phyloP scores from a whole-genome alignment of 1,139 yeast genomes.

The Yamadazyma sp. region DNA sequence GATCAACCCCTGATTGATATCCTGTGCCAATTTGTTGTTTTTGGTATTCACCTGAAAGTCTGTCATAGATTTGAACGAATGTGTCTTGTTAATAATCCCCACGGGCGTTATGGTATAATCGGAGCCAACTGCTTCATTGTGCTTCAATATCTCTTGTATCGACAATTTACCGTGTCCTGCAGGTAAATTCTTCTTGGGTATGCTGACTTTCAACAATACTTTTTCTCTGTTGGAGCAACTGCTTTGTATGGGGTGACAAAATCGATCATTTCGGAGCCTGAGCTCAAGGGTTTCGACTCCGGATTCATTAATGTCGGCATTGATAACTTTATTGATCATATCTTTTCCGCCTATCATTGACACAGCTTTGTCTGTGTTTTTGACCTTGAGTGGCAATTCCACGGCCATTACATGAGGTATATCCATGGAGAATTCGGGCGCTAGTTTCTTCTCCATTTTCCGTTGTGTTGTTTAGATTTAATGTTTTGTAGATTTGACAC shows the following conservation, averaged over 20 bases:
- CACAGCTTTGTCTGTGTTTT: constrained; percentile 62
- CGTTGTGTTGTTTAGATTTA: background rate
- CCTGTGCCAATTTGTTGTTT: constrained; percentile 50
- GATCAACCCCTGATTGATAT: constrained; percentile 27
- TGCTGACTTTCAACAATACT: constrained; percentile 62
- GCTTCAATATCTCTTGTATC: constrained; percentile 50
- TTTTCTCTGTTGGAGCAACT: constrained; percentile 57
- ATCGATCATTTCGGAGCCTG: constrained; percentile 64
- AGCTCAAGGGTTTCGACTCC: constrained; percentile 47
- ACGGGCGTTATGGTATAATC: constrained; percentile 55
- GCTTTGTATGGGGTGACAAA: constrained; percentile 78
- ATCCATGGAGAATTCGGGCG: constrained; percentile 60
- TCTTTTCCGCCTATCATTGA: constrained; percentile 75
- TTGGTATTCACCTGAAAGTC: constrained; percentile 80
- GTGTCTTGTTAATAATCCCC: constrained; percentile 69
- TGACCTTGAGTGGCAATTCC: constrained; percentile 78
- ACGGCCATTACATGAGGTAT: constrained; percentile 75
- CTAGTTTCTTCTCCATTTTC: constrained; percentile 19
- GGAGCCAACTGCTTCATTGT: constrained; percentile 16
- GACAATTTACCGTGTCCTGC: constrained; percentile 49
- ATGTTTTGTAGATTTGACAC: background rate
- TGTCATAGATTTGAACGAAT: constrained; percentile 79
- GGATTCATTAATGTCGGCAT: constrained; percentile 18
- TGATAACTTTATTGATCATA: constrained; percentile 39
- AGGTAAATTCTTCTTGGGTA: constrained; percentile 57